Conservation (phyloP, 2,329 filamentous ascomycete genomes). For the Macrophomina pseudophaseolina region DNA sequence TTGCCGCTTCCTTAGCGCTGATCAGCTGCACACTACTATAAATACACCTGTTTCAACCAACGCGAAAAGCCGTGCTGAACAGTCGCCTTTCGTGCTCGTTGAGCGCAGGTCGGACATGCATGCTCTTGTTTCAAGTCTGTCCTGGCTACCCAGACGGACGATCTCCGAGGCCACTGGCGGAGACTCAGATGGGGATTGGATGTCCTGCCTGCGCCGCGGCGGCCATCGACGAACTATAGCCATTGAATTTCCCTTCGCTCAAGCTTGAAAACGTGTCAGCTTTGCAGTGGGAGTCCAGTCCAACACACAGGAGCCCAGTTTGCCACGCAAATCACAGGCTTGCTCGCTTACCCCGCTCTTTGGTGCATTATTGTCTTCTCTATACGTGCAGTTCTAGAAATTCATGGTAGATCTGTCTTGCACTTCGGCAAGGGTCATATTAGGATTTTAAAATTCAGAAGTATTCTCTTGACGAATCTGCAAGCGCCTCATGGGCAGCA, state of each 20-base stretch:
- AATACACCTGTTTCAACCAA: not conserved
- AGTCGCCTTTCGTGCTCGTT: not conserved
- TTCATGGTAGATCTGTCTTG: not conserved
- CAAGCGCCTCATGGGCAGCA: too few species aligned
- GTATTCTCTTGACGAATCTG: not conserved
- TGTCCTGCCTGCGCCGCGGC: not conserved
- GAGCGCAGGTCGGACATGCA: not conserved
- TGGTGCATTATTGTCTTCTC: not conserved
- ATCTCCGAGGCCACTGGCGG: not conserved
- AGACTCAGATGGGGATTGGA: not conserved
- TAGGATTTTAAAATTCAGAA: not conserved
- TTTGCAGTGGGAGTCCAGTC: not conserved
- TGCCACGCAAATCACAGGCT: conserved; percentile 3
- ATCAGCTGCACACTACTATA: conserved; percentile 5
- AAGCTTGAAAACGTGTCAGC: conserved; percentile 15
- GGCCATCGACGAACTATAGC: not conserved
- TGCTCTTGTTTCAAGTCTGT: conserved; percentile 4
- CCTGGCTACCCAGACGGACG: not conserved
- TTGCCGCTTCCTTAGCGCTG: conserved; percentile 16
- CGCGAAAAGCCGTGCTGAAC: not conserved
- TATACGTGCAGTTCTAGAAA: not conserved
- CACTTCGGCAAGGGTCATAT: not conserved
- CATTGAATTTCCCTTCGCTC: not conserved
- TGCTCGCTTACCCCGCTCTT: not conserved
- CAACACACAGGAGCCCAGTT: not conserved